Percentiles rank a stretch among this genome's conserved stretches.
Conservation (phyloP, 805 yeast species). For the Yarrowia sp. region DNA sequence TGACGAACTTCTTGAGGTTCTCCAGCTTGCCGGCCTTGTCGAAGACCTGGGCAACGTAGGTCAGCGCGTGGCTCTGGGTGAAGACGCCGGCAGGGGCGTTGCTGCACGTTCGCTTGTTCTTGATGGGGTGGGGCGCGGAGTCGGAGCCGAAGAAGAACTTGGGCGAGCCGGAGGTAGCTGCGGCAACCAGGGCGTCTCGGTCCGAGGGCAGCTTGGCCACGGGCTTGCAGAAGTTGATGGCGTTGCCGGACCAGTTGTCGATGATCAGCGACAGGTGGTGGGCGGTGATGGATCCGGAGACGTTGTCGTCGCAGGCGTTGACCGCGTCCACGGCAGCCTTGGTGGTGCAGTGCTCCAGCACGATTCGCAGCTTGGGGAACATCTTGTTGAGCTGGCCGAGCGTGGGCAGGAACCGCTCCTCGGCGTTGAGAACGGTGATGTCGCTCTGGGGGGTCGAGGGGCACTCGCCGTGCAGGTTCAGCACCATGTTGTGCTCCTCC, state of each 20-base stretch:
- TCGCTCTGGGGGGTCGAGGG: slow-evolving; percentile 52
- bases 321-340: slow-evolving; percentile 81
- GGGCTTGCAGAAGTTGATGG: slow-evolving; percentile 94
- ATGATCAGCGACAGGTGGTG: slow-evolving; percentile 88
- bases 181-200: slow-evolving; percentile 71
- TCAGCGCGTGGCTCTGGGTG: slow-evolving; percentile 78
- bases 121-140: slow-evolving; percentile 93
- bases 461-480: slow-evolving; percentile 94
- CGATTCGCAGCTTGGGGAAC: slow-evolving; percentile 83
- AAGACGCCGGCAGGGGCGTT: slow-evolving; percentile 98
- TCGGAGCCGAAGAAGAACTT: slow-evolving; percentile 97
- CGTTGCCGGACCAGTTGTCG: slow-evolving; percentile 96
- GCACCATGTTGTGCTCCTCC: slow-evolving; percentile 72
- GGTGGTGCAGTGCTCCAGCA: slow-evolving; percentile 94
- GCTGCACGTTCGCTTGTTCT: slow-evolving; percentile 67
- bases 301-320: slow-evolving; percentile 64
- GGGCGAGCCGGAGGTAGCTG: slow-evolving; percentile 89
- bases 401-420: slow-evolving; percentile 88
- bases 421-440: slow-evolving; percentile 91
- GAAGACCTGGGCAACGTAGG: slow-evolving; percentile 85
- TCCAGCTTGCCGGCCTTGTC: slow-evolving; percentile 63
- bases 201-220: slow-evolving; percentile 93
- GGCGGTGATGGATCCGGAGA: slow-evolving; percentile 93
- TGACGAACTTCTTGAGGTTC: slow-evolving; percentile 69
- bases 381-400: slow-evolving; percentile 69